phyloP scores from a whole-genome alignment of 176 grass and related monocot genomes.

The Aegilops longissima region DNA sequence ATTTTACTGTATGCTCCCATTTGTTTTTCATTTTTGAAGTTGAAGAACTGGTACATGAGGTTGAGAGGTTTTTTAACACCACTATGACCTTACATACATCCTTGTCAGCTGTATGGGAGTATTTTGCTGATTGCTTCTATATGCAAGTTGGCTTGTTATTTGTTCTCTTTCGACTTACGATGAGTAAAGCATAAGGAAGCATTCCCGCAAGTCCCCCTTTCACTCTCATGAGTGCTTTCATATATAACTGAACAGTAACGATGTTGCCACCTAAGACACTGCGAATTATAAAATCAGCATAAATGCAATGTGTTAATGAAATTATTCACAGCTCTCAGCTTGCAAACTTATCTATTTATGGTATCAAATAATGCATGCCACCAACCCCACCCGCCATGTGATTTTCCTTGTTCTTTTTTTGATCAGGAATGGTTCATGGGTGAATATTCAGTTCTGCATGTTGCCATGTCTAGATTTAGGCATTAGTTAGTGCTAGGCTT shows the following conservation, averaged over 20 bases:
- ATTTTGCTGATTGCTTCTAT: conserved; percentile 11
- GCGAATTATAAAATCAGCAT: conserved; percentile 27
- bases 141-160: conserved; percentile 35
- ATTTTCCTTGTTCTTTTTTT: conserved; percentile 10
- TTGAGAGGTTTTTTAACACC: background rate
- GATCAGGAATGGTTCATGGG: background rate
- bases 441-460: conserved; percentile 5
- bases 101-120: background rate
- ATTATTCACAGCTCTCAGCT: background rate
- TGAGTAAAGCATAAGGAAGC: conserved; percentile 55
- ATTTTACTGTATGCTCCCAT: background rate
- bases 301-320: conserved; percentile 14
- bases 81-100: background rate
- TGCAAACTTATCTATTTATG: background rate
- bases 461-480: background rate
- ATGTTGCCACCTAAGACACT: conserved; percentile 18
- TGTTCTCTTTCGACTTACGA: conserved; percentile 33
- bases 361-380: conserved; percentile 14
- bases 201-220: conserved; percentile 7
- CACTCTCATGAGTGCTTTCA: conserved; percentile 22
- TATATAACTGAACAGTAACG: conserved; percentile 21
- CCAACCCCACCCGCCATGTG: background rate
- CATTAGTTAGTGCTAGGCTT: background rate
- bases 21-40: background rate
- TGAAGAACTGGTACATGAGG: background rate